phyloP scores from a whole-genome alignment of 2,329 filamentous ascomycete species.

The Phialophora chinensis region DNA sequence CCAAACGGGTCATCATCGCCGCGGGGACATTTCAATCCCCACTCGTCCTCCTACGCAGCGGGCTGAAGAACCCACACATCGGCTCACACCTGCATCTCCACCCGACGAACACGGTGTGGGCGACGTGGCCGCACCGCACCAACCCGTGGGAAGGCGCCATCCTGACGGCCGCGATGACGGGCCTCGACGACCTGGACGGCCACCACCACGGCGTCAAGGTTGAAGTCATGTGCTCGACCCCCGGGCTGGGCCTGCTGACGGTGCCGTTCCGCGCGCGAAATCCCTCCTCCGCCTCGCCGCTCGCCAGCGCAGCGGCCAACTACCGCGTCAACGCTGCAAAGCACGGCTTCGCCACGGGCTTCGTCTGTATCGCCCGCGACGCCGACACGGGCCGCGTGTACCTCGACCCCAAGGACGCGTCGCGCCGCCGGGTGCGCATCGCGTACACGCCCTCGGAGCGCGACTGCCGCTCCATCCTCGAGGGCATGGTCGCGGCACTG shows the following conservation, averaged over 20 bases:
- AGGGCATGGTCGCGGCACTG: constrained; percentile 72
- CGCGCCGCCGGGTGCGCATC: constrained; percentile 68
- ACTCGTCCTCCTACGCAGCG: constrained; percentile 75
- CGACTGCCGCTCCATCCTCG: constrained; percentile 73
- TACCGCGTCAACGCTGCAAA: constrained; percentile 74
- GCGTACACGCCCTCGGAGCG: constrained; percentile 73
- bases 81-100: constrained; percentile 83
- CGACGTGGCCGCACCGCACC: constrained; percentile 35
- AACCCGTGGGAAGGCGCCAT: constrained; percentile 65
- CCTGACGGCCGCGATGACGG: constrained; percentile 76
- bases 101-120: constrained; percentile 57
- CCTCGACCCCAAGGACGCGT: constrained; percentile 73
- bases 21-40: constrained; percentile 79
- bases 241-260: constrained; percentile 25
- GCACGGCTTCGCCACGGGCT: constrained; percentile 71
- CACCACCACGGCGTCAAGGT: constrained; percentile 82
- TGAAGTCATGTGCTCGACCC: constrained; percentile 62
- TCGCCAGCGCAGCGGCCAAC: constrained; percentile 64
- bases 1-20: constrained; percentile 80
- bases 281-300: neutral
- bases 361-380: constrained; percentile 77
- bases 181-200: constrained; percentile 81
- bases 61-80: constrained; percentile 79
- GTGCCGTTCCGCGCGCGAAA: constrained; percentile 63
- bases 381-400: constrained; percentile 76